These are phyloP conservation scores for Gossypium stocksii DNA, from an alignment of 345 rosid species.

Conservation along the genomic window DNA sequence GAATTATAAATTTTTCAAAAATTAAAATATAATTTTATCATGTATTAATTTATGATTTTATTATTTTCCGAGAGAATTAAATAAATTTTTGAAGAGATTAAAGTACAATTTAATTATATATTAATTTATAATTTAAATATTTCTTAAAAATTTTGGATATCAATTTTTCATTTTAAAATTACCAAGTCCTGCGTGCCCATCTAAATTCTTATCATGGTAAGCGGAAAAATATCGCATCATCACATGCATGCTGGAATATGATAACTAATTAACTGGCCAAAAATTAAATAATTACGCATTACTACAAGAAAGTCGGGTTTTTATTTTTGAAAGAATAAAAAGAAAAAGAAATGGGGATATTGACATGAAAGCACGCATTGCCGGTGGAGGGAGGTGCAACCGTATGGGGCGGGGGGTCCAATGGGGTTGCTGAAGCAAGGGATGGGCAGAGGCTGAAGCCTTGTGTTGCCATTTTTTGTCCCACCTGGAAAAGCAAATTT, in stretches of 20 bases:
- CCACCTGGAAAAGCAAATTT: conserved; percentile 16
- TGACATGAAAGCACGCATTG: conserved; percentile 73
- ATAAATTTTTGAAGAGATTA: rapidly evolving
- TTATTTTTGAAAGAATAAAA: not conserved
- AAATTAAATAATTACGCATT: conserved; percentile 16
- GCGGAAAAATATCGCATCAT: not conserved
- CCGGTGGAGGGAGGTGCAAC: conserved; percentile 65
- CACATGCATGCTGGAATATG: conserved; percentile 28
- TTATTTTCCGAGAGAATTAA: too few species aligned
- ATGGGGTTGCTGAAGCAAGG: conserved; percentile 27
- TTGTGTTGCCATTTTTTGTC: conserved; percentile 22
- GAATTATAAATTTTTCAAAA: too few species aligned
- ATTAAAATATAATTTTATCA: too few species aligned
- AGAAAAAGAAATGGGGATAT: conserved; percentile 18
- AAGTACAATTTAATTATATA: too few species aligned
- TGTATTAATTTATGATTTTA: too few species aligned
- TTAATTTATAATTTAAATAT: too few species aligned
- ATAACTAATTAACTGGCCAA: too few species aligned
- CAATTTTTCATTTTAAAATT: too few species aligned
- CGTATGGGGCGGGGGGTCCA: conserved; percentile 73
- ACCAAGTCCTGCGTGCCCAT: too few species aligned
- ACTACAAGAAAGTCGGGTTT: conserved; percentile 4
- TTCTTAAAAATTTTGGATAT: too few species aligned
- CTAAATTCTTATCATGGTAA: too few species aligned
- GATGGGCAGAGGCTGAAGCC: conserved; percentile 24